Evolutionary conservation across 768 basidiomycete species (phyloP).

Genomic region (Podaxis pistillaris): DNA sequence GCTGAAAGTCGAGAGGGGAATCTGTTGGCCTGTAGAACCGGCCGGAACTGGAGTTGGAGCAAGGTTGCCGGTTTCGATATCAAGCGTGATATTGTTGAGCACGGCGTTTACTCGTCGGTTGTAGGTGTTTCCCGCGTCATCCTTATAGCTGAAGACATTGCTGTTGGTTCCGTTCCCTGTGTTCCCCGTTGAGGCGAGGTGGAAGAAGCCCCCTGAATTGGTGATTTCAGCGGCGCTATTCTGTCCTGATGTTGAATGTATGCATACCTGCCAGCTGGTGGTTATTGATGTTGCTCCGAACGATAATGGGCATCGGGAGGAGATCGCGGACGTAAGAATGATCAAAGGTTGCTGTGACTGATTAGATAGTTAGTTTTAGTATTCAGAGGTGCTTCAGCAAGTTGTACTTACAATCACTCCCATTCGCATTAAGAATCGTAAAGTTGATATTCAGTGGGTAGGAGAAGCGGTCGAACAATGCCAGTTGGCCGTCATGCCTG

Average conservation of each 20-base stretch:
- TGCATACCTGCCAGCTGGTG: conserved; percentile 57
- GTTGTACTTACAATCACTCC: conserved; percentile 34
- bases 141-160: conserved; percentile 64
- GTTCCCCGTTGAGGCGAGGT: conserved; percentile 42
- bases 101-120: conserved; percentile 58
- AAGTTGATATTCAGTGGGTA: conserved; percentile 48
- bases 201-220: conserved; percentile 49
- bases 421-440: conserved; percentile 31
- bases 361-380: conserved; percentile 1
- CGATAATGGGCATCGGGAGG: conserved; percentile 56
- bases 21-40: background rate
- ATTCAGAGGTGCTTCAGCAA: background rate
- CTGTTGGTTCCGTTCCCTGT: conserved; percentile 67
- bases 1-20: background rate
- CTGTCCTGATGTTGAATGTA: background rate
- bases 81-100: conserved; percentile 58
- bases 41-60: conserved; percentile 15
- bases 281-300: conserved; percentile 56
- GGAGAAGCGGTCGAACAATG: conserved; percentile 40
- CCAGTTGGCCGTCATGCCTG: conserved; percentile 39
- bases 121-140: conserved; percentile 62
- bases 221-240: background rate
- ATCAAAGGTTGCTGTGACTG: conserved; percentile 57
- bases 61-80: conserved; percentile 50
- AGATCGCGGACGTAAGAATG: conserved; percentile 66